Base-by-base conservation (phyloP, 2,329 filamentous ascomycete species). In the Macroventuria anomochaeta region DNA sequence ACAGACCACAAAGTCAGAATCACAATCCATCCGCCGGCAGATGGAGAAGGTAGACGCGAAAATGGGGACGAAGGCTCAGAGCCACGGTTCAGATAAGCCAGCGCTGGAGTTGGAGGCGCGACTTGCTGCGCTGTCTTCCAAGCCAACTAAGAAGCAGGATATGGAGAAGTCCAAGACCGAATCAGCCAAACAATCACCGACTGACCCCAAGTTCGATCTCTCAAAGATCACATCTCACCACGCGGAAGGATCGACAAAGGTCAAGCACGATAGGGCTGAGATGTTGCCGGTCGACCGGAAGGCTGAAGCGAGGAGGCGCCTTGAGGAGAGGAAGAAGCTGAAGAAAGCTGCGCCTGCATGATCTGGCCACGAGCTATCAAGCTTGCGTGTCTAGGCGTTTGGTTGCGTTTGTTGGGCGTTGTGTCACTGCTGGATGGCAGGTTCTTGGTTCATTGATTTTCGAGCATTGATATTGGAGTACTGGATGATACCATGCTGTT, bases 241-340 rank as follows among this genome's bases (percentile, higher is more conserved):
- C 48, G 62, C 63, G 11, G 64, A 66, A 50, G 59, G 57, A 12
- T 64, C 65, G 6, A 44, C 62, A 3, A 53, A 66, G 18, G 55
- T 61, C 20, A 61, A 53, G 32, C 58, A 57, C 5, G 67, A 67
- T 12, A 55, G 60, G 15, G 58, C 54, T 11, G 52, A 68, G 28
- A 55, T 55, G 39, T 20, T 61, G 20, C 55, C 62, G 17, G 56
- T 58, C 3, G 66, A 71, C 29, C 63, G 68, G 6, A 71, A 69
- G 47, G 62, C 61, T 36, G 57, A 65, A 23, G 70, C 71, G 12
- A 65, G 58, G 36, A 57, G 56, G 38, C 54, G 69, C 13, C 58
- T 73, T 6, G 58, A 55, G 38, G 65, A 67, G 46, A 61, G 63
- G 53, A 73, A 62, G 60, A 63, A 60, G 51, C 51, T 65, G 55